A percentile compares a stretch with the other conserved stretches of the same genome.
phyloP scores from a whole-genome alignment of 1,139 yeast species.

The Hyphopichia fennica region DNA sequence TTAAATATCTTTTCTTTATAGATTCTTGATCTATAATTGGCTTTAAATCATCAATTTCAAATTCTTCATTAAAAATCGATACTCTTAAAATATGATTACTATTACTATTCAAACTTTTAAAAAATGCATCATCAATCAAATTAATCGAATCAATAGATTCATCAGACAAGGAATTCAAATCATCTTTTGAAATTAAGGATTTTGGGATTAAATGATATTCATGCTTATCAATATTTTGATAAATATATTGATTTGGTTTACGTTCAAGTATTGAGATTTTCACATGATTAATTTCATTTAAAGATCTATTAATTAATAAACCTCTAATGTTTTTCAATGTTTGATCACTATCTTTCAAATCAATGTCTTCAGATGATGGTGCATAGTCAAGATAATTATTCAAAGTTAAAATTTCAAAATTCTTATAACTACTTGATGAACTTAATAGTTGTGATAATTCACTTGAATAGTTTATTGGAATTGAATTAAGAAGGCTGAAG shows the following conservation, averaged over 20 bases:
- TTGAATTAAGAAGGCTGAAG: conserved; percentile 25
- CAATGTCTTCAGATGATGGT: conserved; percentile 25
- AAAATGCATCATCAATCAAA: conserved; percentile 38
- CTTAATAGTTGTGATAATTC: conserved; percentile 23
- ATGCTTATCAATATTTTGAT: conserved; percentile 26
- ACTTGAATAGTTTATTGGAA: conserved; percentile 37
- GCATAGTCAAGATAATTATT: conserved; percentile 34
- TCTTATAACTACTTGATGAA: conserved; percentile 9
- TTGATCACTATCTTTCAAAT: conserved; percentile 19
- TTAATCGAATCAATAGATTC: conserved; percentile 8
- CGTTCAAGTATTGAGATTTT: conserved; percentile 29
- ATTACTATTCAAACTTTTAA: conserved; percentile 25
- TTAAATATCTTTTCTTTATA: conserved; percentile 30
- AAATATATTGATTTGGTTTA: conserved; percentile 21
- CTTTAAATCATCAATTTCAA: conserved; percentile 23
- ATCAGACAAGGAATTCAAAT: conserved; percentile 16
- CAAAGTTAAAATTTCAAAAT: conserved; percentile 26
- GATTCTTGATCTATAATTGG: conserved; percentile 25
- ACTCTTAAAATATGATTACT: conserved; percentile 33
- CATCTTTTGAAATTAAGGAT: conserved; percentile 25
- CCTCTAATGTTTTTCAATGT: conserved; percentile 34
- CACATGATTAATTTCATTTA: conserved; percentile 29
- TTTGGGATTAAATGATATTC: conserved; percentile 37
- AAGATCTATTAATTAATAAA: conserved; percentile 20
- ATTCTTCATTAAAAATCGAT: conserved; percentile 33